Conservation (phyloP, 208 protist genomes). For the Vickermania spadyakhi region DNA sequence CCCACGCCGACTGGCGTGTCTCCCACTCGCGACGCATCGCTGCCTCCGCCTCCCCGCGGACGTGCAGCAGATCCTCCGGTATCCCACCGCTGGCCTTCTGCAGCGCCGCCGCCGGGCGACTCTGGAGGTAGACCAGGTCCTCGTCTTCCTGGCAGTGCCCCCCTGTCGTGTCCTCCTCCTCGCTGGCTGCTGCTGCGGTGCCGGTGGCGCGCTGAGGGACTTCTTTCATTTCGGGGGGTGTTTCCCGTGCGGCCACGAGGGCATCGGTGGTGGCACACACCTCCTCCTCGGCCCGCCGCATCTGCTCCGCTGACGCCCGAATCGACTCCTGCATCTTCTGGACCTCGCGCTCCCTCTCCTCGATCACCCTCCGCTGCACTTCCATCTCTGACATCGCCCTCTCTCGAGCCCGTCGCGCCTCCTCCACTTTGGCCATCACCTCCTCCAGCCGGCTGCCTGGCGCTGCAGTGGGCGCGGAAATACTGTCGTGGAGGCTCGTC, state of each 20-base stretch:
- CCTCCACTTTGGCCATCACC: conserved; percentile 46
- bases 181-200: background rate
- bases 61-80: background rate
- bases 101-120: conserved; percentile 7
- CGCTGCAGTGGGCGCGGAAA: background rate
- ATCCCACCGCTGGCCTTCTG: too few relatives aligned
- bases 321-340: background rate
- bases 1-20: conserved; percentile 60
- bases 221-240: background rate
- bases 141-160: conserved; percentile 8
- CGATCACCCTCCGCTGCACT: background rate
- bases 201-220: background rate
- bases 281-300: background rate
- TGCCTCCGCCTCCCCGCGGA: background rate
- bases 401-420: conserved; percentile 28
- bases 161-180: conserved; percentile 4
- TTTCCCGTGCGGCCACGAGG: too few relatives aligned
- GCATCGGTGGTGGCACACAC: too few relatives aligned
- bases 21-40: conserved; percentile 11
- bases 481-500: too few relatives aligned
- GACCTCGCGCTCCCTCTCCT: background rate
- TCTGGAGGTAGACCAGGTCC: background rate
- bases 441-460: conserved; percentile 13
- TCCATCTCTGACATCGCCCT: background rate
- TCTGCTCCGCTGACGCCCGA: background rate